Evolutionary conservation across 2,329 filamentous ascomycete species (phyloP).

Genomic region (Sclerotiophoma versabilis): DNA sequence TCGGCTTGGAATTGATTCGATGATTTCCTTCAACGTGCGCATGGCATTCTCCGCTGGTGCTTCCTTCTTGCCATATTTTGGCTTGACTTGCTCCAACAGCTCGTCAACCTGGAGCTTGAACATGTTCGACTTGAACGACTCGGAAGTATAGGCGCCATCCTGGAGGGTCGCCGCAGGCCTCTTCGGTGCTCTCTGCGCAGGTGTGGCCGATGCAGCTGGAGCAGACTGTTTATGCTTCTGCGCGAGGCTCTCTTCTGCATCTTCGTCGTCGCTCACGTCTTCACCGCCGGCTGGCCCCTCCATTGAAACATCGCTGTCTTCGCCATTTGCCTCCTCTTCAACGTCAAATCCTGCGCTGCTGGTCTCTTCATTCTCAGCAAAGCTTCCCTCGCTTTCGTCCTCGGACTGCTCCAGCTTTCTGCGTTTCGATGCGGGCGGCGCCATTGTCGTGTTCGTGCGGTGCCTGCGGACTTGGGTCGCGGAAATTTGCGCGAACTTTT

Average conservation of each 20-base stretch:
- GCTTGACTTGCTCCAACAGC: conserved; percentile 64
- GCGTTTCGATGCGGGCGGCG: conserved; percentile 52
- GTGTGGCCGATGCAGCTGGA: conserved; percentile 8
- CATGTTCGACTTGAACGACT: conserved; percentile 69
- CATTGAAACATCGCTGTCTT: conserved; percentile 24
- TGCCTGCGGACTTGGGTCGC: conserved; percentile 15
- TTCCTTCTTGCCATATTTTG: conserved; percentile 65
- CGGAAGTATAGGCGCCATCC: conserved; percentile 56
- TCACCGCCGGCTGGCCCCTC: conserved; percentile 23
- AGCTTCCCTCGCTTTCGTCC: conserved; percentile 38
- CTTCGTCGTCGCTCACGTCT: conserved; percentile 22
- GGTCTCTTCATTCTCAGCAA: conserved; percentile 30
- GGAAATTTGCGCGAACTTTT: conserved; percentile 34
- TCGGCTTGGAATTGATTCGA: conserved; percentile 63
- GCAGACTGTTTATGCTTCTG: conserved; percentile 12
- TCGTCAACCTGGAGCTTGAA: conserved; percentile 74
- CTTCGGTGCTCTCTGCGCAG: conserved; percentile 25
- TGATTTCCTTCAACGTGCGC: conserved; percentile 61
- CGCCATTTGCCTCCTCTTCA: conserved; percentile 16
- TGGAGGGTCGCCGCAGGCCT: conserved; percentile 34
- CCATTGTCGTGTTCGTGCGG: conserved; percentile 35
- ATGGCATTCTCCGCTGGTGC: conserved; percentile 59
- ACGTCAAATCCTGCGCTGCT: conserved; percentile 25
- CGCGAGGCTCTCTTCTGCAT: conserved; percentile 24
- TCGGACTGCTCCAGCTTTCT: conserved; percentile 55